Evolutionary conservation across 2,329 filamentous ascomycete genomes (phyloP), one percentile per base, ranked within the genome.

Genomic region (Penicillium sp.): DNA sequence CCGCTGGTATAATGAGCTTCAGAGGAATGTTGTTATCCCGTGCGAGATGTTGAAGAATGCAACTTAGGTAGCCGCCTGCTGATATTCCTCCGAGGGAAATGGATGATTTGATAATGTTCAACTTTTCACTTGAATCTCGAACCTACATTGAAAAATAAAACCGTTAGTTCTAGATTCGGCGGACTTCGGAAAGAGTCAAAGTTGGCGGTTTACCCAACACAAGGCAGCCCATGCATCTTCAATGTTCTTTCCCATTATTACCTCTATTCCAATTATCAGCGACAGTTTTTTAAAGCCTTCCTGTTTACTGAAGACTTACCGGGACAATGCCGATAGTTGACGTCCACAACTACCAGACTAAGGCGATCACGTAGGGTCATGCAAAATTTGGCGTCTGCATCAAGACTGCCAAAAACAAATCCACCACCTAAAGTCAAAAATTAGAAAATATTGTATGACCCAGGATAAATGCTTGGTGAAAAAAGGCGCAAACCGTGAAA

Each of bases 391-490:
- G 73, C 68, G 49, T 77, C 74, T 1, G 62, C 63, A 5, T 58
- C 48, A 1, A 77, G 62, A 1, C 68, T 70, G 3, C 74, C 74
- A 62, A 77, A 76, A 8, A 77, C 73, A 71, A 74, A 78, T 12
- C 72, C 72, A 30, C 72, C 70, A 49, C 47, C 47, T 49, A 16
- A 4, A 9, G 12, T 7, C 47, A 35, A 1, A 12, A 23, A 14
- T 49, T 16, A 21, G 28, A 49, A 9, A 33, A 23, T 18, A 35
- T 12, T 35, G 47, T 35, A 12, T 35, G n/a, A n/a, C n/a, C n/a
- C n/a, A n/a, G n/a, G n/a, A n/a, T n/a, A n/a, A n/a, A n/a, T n/a
- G n/a, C n/a, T n/a, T n/a, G n/a, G n/a, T n/a, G n/a, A n/a, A n/a
- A n/a, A n/a, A n/a, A n/a, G n/a, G n/a, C n/a, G n/a, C n/a, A n/a